A percentile compares a stretch with the other conserved stretches of the same genome.
These are phyloP conservation scores for Orychophragmus violaceus DNA, from an alignment of 345 rosid genomes.

Conservation along the genomic window DNA sequence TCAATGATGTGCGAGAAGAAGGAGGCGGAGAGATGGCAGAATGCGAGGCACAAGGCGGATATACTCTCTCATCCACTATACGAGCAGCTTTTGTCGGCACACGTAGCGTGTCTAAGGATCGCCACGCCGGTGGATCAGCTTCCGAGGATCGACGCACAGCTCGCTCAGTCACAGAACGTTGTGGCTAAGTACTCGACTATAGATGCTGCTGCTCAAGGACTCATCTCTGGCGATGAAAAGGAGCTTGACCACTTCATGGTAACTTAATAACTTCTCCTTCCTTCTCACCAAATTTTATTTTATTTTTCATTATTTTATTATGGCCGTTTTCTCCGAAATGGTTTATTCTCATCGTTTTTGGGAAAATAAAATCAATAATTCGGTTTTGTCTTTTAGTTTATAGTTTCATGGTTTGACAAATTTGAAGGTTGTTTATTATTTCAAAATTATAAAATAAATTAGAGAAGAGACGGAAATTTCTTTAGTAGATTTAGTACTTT, in stretches of 20 bases:
- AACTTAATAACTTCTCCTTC: slow-evolving; percentile 15
- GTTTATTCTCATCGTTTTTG: not conserved
- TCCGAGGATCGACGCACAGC: slow-evolving; percentile 93
- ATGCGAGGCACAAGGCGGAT: slow-evolving; percentile 73
- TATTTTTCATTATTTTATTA: not conserved
- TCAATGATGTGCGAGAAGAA: slow-evolving; percentile 21
- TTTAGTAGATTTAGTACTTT: slow-evolving; percentile 10
- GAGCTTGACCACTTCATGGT: slow-evolving; percentile 99
- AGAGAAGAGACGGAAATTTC: not conserved
- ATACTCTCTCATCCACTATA: slow-evolving; percentile 82
- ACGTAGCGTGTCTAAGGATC: slow-evolving; percentile 79
- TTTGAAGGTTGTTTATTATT: not conserved
- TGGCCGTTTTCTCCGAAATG: not conserved
- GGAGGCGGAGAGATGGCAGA: slow-evolving; percentile 65
- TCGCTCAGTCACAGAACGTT: slow-evolving; percentile 92
- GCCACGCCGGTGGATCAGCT: slow-evolving; percentile 99
- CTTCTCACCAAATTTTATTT: not conserved
- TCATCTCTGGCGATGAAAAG: slow-evolving; percentile 55
- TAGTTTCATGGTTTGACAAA: slow-evolving; percentile 9
- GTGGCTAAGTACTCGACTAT: slow-evolving; percentile 75
- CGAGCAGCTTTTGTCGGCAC: slow-evolving; percentile 84
- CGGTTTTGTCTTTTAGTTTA: not conserved
- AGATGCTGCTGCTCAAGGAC: slow-evolving; percentile 45
- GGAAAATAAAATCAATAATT: not conserved
- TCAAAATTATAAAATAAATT: not conserved